phyloP scores from a whole-genome alignment of 148 eudicot species.

The Camellia japonica region DNA sequence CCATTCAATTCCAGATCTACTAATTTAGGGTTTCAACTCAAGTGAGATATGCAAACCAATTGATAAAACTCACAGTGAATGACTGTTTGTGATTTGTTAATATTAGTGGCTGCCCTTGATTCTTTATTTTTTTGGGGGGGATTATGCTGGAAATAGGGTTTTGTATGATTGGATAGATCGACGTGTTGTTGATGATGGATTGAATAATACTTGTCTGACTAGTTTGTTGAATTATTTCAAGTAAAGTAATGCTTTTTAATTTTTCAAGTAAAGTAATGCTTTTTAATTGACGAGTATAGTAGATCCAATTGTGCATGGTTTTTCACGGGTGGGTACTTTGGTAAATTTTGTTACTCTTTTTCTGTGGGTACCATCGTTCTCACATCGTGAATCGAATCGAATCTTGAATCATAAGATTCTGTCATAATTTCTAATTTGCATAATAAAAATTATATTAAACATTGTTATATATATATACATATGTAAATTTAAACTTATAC shows the following conservation, averaged over 20 bases:
- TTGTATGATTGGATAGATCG: neutral
- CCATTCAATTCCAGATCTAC: neutral
- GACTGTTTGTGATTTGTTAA: neutral
- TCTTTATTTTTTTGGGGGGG: neutral
- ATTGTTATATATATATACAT: too few species aligned
- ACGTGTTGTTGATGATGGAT: neutral
- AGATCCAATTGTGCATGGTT: neutral
- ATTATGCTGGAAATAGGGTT: neutral
- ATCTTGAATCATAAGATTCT: too few species aligned
- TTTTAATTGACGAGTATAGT: neutral
- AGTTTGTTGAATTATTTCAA: neutral
- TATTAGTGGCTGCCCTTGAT: too few species aligned
- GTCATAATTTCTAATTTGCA: too few species aligned
- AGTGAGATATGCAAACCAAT: neutral
- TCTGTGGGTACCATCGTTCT: too few species aligned
- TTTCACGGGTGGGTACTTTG: neutral
- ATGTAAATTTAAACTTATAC: too few species aligned
- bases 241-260: too few species aligned
- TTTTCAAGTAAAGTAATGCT: too few species aligned
- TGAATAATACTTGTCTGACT: neutral
- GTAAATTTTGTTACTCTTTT: neutral
- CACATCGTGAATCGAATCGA: too few species aligned
- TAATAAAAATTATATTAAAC: too few species aligned
- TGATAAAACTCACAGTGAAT: neutral
- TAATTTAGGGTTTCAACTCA: neutral